Base-by-base conservation (phyloP, 163 green algal genomes). In the Chloroidium sp. region DNA sequence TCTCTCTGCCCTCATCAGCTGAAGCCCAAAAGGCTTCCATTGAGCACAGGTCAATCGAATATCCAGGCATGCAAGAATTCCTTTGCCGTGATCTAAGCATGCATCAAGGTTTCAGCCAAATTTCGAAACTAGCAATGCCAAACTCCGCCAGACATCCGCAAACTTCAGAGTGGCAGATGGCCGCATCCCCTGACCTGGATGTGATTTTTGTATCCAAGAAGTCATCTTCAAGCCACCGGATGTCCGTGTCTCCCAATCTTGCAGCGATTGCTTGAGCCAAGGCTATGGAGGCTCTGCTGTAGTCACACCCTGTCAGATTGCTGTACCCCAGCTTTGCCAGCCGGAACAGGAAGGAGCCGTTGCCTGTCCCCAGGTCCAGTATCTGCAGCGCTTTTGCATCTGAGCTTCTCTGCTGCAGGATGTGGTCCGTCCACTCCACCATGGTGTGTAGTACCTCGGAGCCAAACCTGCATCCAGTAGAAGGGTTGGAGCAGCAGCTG, bases 301-400 rank as follows among this genome's bases (percentile, higher is more conserved):
- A 91, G 78, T 91, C 87, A 13, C 58, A 81, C 8, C 86, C 87
- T 58, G 85, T 87, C 14, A 91, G 68, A 36, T 89, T 72, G 6
- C 2, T 12, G 60, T 86, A 89, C 12, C 84, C 87, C 14, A 74
- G 80, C 57, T 77, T 60, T 2, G 77, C 74, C 8, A 91, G 84
- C 14, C 75, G 78, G 1, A 89, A 72, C 1, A 86, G 82, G 76
- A 91, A 61, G 3, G 82, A 61, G 4, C 82, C 87, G 76, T 91
- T 91, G 14, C 87, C 87, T 3, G 76, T 85, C 61, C 86, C 85
- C 10, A 89, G 61, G 77, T 90, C 87, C 36, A 91, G 69, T 14
- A 89, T 78, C 0, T 78, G 74, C 3, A 72, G 8, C 4, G 69
- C 59, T 10, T 36, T 36, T 4, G 36, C 69, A 2, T 10, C 59